Conservation (phyloP, 2,329 filamentous ascomycete species). For the Hypoxylon sp. region DNA sequence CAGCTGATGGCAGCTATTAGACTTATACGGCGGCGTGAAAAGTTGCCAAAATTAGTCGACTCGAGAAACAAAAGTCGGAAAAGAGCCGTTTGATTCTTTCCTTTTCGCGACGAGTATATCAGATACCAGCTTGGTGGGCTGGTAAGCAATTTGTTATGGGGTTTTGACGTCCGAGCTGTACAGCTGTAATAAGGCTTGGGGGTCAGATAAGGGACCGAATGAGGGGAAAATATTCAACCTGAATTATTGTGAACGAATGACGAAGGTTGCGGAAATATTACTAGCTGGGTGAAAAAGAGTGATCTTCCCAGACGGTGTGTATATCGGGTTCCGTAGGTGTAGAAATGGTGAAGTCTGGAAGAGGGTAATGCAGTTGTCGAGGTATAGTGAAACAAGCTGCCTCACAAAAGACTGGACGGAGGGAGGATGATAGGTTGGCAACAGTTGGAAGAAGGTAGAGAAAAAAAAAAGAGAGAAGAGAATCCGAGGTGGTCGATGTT, state of each 20-base stretch:
- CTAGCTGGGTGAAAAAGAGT: constrained; percentile 40
- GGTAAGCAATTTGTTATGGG: constrained; percentile 1
- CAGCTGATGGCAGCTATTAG: neutral
- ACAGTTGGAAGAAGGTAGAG: constrained; percentile 21
- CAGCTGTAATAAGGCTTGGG: neutral
- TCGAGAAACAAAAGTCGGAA: constrained; percentile 11
- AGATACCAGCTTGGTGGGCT: neutral
- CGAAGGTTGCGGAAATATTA: constrained; percentile 29
- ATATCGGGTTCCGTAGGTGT: constrained; percentile 37
- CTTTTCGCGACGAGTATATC: constrained; percentile 18
- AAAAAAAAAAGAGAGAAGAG: constrained; percentile 29
- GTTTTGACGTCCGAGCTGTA: constrained; percentile 1
- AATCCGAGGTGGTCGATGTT: constrained; percentile 26
- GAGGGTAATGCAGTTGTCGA: constrained; percentile 21
- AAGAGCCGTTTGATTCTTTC: constrained; percentile 3
- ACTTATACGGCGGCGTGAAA: neutral
- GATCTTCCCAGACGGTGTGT: constrained; percentile 36
- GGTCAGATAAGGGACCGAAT: constrained; percentile 4
- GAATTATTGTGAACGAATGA: constrained; percentile 32
- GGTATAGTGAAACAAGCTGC: constrained; percentile 36
- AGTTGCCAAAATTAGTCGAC: constrained; percentile 1
- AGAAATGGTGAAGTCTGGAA: constrained; percentile 33
- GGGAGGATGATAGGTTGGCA: constrained; percentile 22
- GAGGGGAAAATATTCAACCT: constrained; percentile 19
- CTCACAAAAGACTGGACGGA: constrained; percentile 27